Conservation (phyloP, 192 early-diverging fungal genomes). For the Podochytrium sp. region DNA sequence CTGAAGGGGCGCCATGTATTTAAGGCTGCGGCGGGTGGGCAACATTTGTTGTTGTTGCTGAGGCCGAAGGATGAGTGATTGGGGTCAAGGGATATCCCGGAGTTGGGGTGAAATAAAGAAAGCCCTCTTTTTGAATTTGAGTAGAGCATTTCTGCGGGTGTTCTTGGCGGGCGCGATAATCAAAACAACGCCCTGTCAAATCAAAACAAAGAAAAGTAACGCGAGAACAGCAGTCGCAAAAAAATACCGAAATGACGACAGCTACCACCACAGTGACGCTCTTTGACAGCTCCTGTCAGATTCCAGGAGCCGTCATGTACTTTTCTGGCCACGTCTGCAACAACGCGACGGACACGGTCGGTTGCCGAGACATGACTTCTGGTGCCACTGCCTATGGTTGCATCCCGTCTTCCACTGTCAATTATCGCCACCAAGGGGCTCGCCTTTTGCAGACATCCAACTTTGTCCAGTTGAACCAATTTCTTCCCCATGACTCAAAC, state of each 20-base stretch:
- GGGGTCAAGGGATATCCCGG: too few species aligned
- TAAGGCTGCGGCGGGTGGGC: constrained; percentile 76
- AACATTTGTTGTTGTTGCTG: constrained; percentile 72
- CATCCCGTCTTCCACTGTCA: not conserved
- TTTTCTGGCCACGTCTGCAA: not conserved
- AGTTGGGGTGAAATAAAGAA: too few species aligned
- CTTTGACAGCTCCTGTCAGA: not conserved
- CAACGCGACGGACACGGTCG: not conserved
- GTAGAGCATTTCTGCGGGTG: too few species aligned
- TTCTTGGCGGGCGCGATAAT: too few species aligned
- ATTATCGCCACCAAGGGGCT: not conserved
- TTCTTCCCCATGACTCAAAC: not conserved
- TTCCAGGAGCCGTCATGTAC: not conserved
- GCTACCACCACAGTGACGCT: not conserved
- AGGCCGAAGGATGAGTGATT: constrained; percentile 39
- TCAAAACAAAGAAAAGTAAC: too few species aligned
- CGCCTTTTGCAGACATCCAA: not conserved
- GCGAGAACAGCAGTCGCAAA: too few species aligned
- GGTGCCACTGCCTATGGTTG: not conserved
- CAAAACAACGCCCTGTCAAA: too few species aligned
- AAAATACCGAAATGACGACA: too few species aligned
- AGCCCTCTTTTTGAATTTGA: too few species aligned
- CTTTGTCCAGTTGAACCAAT: not conserved
- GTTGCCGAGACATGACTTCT: not conserved
- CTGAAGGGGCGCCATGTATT: constrained; percentile 68